Conservation (phyloP, 164 flowering plant genomes). For the Stephania japonica region DNA sequence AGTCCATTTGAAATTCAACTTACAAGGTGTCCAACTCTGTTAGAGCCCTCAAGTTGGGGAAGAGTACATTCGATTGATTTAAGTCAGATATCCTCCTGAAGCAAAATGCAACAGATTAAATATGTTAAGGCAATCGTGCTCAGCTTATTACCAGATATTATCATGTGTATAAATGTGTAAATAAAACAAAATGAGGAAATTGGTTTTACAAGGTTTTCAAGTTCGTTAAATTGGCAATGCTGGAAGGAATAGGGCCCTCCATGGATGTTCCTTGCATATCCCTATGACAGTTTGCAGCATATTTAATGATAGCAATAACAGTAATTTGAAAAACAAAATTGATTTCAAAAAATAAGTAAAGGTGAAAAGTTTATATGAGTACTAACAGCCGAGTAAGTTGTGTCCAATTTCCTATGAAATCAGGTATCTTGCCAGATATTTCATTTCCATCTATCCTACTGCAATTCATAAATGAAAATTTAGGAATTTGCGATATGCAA, state of each 20-base stretch:
- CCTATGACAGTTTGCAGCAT: conserved; percentile 28
- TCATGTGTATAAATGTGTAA: not conserved
- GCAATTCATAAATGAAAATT: conserved; percentile 25
- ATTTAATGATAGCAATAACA: not conserved
- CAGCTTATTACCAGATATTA: not conserved
- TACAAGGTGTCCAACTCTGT: conserved; percentile 37
- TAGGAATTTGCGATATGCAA: not conserved
- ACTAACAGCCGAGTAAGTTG: conserved; percentile 51
- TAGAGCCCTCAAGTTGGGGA: conserved; percentile 52
- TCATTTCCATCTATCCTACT: conserved; percentile 73
- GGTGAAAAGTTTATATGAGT: not conserved
- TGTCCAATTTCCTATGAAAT: conserved; percentile 78
- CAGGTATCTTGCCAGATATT: conserved; percentile 73
- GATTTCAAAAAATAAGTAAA: not conserved
- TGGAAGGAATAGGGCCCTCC: conserved; percentile 80
- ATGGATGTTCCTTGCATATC: conserved; percentile 77
- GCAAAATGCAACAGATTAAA: conserved; percentile 8
- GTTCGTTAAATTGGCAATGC: conserved; percentile 41
- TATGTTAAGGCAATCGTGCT: not conserved
- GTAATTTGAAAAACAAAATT: not conserved
- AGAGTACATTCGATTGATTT: conserved; percentile 32
- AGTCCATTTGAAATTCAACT: conserved; percentile 27
- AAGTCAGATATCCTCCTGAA: conserved; percentile 83
- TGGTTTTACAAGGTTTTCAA: conserved; percentile 48
- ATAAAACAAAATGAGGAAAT: not conserved